Base-by-base conservation (phyloP, 1,284 basidiomycete genomes). In the Abortiporus biennis region DNA sequence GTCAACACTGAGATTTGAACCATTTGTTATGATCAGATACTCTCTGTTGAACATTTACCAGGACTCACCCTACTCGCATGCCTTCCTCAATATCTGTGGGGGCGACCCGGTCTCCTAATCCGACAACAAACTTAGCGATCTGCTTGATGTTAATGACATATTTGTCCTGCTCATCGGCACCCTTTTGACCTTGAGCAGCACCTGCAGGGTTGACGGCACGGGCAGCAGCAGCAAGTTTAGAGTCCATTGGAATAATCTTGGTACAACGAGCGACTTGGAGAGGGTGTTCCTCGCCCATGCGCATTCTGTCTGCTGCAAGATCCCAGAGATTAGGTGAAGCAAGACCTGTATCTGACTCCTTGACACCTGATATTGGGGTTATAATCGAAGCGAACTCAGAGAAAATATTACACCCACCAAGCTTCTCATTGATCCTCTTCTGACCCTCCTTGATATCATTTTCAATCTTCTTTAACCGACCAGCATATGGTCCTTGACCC, bases 111-210 rank as follows among this genome's bases (percentile, higher is more conserved):
- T 99, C 96, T 17, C 94, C 94, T 11, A 99, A 72, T 6, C 93
- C 94, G 29, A 99, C 96, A 12, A 99, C 96, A 61, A 98, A 99
- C 68, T 99, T 99, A 22, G 96, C 96, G 57, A 99, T 97, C 70
- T 99, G 96, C 67, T 98, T 97, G 66, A 99, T 94, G 64, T 97
- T 97, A 68, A 99, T 99, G 54, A 99, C 92, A 64, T 99, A 99
- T 67, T 97, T 94, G 69, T 98, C 94, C 56, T 93, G 92, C 61
- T 98, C 95, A 59, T 96, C 93, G 2, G 92, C 92, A 40, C 87
- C 87, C 54, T 88, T 92, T 67, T 91, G 85, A 9, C 86, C 86
- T 59, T 90, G 86, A 3, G 69, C 57, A n/a, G 81, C 87, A 47
- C 86, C 86, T 15, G 72, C 67, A 4, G 83, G 72, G 54, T 88